These are phyloP conservation scores for Backusella morwellensis DNA, from an alignment of 192 early-diverging fungal genomes.

Conservation along the genomic window DNA sequence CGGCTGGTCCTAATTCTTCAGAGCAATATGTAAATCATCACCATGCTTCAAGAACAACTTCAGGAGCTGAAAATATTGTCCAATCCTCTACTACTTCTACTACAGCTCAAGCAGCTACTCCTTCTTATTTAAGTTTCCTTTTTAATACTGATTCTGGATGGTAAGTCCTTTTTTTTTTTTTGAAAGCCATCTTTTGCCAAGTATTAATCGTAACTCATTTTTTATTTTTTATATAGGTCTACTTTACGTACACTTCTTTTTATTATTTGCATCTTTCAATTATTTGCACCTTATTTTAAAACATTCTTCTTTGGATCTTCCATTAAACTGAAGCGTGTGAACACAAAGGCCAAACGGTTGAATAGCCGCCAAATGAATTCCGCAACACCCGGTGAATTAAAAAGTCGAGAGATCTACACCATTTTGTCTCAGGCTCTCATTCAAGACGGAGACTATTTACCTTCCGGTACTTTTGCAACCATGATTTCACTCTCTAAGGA, in stretches of 20 bases:
- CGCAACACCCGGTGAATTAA: constrained; percentile 11
- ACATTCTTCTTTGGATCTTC: constrained; percentile 6
- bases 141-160: constrained; percentile 3
- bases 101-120: background rate
- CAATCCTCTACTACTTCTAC: constrained; percentile 7
- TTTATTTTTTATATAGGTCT: constrained; percentile 6
- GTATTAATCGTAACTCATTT: background rate
- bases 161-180: constrained; percentile 1
- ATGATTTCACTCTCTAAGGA: constrained; percentile 12
- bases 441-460: background rate
- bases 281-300: constrained; percentile 18
- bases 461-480: background rate
- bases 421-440: constrained; percentile 1
- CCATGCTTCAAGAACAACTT: constrained; percentile 26
- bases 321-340: constrained; percentile 16
- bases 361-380: background rate
- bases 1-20: constrained; percentile 18
- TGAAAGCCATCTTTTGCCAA: too few relatives aligned
- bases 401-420: constrained; percentile 10
- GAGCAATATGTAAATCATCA: constrained; percentile 28
- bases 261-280: constrained; percentile 15
- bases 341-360: background rate
- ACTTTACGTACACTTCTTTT: constrained; percentile 10
- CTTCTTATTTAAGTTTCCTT: background rate
- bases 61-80: background rate